Conservation (phyloP, 805 yeast genomes). For the Yamadazyma scolyti region DNA sequence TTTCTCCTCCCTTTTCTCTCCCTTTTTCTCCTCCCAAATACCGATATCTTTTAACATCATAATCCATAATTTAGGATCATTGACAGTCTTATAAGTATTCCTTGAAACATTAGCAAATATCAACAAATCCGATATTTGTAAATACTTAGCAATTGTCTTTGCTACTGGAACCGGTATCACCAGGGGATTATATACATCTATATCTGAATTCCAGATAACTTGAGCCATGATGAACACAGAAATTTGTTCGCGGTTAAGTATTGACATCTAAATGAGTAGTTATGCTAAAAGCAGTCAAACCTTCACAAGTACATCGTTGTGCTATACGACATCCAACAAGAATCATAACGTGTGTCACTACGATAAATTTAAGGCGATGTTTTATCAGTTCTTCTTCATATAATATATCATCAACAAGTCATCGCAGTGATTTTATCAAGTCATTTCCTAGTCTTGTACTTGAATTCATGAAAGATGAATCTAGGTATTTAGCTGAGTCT, state of each 20-base stretch:
- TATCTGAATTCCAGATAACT: slow-evolving; percentile 44
- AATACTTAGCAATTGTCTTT: slow-evolving; percentile 25
- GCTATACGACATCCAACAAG: too few relatives aligned
- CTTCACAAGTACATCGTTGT: too few relatives aligned
- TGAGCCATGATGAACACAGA: slow-evolving; percentile 42
- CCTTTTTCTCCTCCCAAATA: slow-evolving; percentile 25
- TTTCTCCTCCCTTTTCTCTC: slow-evolving; percentile 10
- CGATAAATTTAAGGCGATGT: too few relatives aligned
- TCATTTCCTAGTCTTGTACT: slow-evolving; percentile 5
- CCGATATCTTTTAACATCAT: slow-evolving; percentile 30
- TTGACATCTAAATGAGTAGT: slow-evolving; percentile 2
- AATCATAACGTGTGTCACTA: too few relatives aligned
- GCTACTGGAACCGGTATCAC: slow-evolving; percentile 39
- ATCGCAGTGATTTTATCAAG: too few relatives aligned
- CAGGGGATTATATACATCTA: slow-evolving; percentile 38
- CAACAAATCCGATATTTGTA: slow-evolving; percentile 36
- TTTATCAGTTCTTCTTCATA: too few relatives aligned
- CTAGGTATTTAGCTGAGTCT: slow-evolving; percentile 6
- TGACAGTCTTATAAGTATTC: slow-evolving; percentile 34
- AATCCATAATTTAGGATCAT: slow-evolving; percentile 39
- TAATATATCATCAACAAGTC: too few relatives aligned
- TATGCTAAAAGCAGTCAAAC: slow-evolving; percentile 5
- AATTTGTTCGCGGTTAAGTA: not conserved
- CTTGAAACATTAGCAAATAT: slow-evolving; percentile 34
- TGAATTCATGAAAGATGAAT: slow-evolving; percentile 10